phyloP scores from a whole-genome alignment of 805 yeast species.

The Cyberlindnera veronae region DNA sequence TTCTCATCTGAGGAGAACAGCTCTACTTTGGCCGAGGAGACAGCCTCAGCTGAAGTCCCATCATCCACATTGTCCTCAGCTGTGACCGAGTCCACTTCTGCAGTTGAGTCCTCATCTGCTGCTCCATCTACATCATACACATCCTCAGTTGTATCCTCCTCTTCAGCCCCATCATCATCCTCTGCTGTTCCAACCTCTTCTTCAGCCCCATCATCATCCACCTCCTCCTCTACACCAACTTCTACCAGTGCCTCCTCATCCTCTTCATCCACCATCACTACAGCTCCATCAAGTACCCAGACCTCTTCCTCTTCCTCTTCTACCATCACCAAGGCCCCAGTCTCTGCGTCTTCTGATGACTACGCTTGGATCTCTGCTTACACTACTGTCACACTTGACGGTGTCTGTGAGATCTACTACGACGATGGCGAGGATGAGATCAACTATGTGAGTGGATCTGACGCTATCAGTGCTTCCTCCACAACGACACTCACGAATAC shows the following conservation, averaged over 20 bases:
- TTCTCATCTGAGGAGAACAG: constrained; percentile 1
- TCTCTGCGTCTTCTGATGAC: constrained; percentile 6
- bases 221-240: not conserved
- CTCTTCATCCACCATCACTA: constrained; percentile 1
- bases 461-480: constrained; percentile 26
- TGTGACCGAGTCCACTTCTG: constrained; percentile 5
- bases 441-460: constrained; percentile 27
- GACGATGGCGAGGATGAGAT: constrained; percentile 21
- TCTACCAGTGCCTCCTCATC: constrained; percentile 1
- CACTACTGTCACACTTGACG: constrained; percentile 22
- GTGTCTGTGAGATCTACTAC: constrained; percentile 28
- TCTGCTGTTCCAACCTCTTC: constrained; percentile 5
- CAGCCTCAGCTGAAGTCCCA: not conserved
- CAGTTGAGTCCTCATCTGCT: constrained; percentile 4
- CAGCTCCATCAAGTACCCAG: not conserved
- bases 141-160: constrained; percentile 1
- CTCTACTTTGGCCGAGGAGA: not conserved
- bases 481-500: constrained; percentile 27
- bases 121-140: constrained; percentile 2
- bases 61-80: no score
- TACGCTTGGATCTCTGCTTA: constrained; percentile 14
- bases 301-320: constrained; percentile 7
- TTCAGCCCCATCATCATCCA: not conserved
- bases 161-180: constrained; percentile 3
- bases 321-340: constrained; percentile 9